Conservation (phyloP, 2,329 filamentous ascomycete genomes). For the Rachicladosporium sp. region DNA sequence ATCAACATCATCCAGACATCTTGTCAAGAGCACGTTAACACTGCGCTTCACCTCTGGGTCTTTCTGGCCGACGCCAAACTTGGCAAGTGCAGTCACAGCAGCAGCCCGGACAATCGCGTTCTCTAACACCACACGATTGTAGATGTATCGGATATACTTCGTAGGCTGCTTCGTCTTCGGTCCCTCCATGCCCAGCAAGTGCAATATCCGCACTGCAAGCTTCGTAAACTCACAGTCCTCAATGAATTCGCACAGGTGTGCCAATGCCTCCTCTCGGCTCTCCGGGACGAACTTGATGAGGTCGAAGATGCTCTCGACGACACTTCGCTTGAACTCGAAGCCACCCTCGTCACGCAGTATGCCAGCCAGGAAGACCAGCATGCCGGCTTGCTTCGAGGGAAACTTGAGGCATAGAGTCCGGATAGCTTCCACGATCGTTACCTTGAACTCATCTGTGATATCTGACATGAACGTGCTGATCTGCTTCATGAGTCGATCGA, state of each 20-base stretch:
- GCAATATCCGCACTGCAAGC: slow-evolving; percentile 84
- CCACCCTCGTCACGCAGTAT: slow-evolving; percentile 93
- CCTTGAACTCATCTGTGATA: slow-evolving; percentile 99
- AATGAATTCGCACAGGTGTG: slow-evolving; percentile 96
- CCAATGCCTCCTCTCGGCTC: slow-evolving; percentile 66
- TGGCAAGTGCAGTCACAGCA: slow-evolving; percentile 87
- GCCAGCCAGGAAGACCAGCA: slow-evolving; percentile 95
- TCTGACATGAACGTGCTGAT: slow-evolving; percentile 98
- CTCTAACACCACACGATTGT: slow-evolving; percentile 94
- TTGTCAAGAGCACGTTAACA: slow-evolving; percentile 79
- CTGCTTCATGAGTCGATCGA: slow-evolving; percentile 96
- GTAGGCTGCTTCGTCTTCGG: slow-evolving; percentile 92
- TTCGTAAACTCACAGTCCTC: slow-evolving; percentile 99
- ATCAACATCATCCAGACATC: slow-evolving; percentile 92
- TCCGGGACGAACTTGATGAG: slow-evolving; percentile 98
- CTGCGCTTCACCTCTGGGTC: slow-evolving; percentile 95
- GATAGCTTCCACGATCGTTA: slow-evolving; percentile 98
- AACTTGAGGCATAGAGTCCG: slow-evolving; percentile 95
- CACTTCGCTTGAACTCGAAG: slow-evolving; percentile 94
- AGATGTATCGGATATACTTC: slow-evolving; percentile 98
- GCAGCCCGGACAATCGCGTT: slow-evolving; percentile 93
- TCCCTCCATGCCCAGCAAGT: slow-evolving; percentile 86
- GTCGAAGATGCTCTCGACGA: slow-evolving; percentile 99
- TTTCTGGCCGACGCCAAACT: slow-evolving; percentile 94
- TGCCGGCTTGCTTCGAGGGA: slow-evolving; percentile 92